Evolutionary conservation across 768 basidiomycete species (phyloP), one percentile per base, ranked within the genome.

Genomic region (Kwoniella newhampshirensis): DNA sequence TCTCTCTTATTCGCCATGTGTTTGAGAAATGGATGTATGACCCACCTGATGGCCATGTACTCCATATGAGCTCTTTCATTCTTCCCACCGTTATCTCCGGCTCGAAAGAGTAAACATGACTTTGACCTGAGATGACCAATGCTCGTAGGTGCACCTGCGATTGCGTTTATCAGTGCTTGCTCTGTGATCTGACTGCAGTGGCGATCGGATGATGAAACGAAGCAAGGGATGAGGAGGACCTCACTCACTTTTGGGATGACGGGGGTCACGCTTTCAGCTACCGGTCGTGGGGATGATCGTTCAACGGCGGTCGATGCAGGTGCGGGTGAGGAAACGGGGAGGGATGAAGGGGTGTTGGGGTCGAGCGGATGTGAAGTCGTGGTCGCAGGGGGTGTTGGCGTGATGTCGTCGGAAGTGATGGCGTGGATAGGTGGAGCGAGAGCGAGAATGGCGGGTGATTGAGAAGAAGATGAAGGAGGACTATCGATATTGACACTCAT

Each of bases 81-180:
- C 71, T 47, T 2, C 73, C 73, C 5, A 76, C 66, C 6, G 71
- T 71, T 12, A 65, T 57, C 50, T 73, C 68, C 9, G 73, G 73
- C 47, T 74, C 73, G 47, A 74, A 76, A 7, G 67, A 60, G 52
- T 71, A 69, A 8, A 70, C 57, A 60, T 73, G 71, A 27, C 61
- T 70, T 48, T 76, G 73, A 15, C 73, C 73, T 21, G 68, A 70
- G 45, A 76, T 76, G 46, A 76, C 54, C 2, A 76, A 56, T 5
- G 67, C 73, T 46, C 67, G 60, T 25, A 76, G 32, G 47, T 74
- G 71, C 11, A 64, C 51, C 70, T 71, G 26, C n/a, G n/a, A n/a
- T n/a, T 35, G 18, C 27, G 17, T 49, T 36, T 26, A 13, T 18
- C 17, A 26, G 35, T 5, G 4, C 4, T 21, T 5, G 15, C 6